Evolutionary conservation across 2,329 filamentous ascomycete genomes (phyloP), one percentile per base, ranked within the genome.

Genomic region (Botrytis elliptica): DNA sequence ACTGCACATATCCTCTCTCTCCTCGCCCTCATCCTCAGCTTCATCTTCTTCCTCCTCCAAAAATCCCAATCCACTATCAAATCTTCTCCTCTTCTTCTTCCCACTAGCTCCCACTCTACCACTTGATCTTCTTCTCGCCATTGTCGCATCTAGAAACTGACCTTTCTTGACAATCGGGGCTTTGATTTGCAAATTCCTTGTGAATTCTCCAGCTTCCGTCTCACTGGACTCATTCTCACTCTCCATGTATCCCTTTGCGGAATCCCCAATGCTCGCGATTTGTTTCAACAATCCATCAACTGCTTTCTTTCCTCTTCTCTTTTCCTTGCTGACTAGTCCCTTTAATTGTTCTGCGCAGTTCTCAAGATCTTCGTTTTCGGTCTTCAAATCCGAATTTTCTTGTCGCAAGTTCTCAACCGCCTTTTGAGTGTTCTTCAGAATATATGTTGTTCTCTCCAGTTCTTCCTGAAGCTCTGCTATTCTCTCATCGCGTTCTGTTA

Each of bases 21-120:
- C 65, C 65, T 36, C 22, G 38, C n/a, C 52, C 3, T 57, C 25
- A 60, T 44, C 40, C 55, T 29, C 60, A 33, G n/a, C 46, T 29
- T 36, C 44, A 12, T 78, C 77, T 55, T 85, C 85, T 52, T 88
- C 87, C 77, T 88, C 86, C 79, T 88, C 86, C 79, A 89, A 76
- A 38, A 90, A 82, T 0, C 87, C 87, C 68, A 90, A 77, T 0
- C 88, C 88, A 71, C 86, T 88, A 79, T 90, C 88, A 75, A 85
- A 84, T 73, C 84, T 83, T 74, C 86, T 84, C 74, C 83, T 82
- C 81, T 85, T 73, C 42, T 63, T 74, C 7, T 69, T 64, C 46
- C 40, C 79, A 82, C 79, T 80, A 65, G 81, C 81, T 3, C 78
- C 79, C 22, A 52, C 79, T 82, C 80, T 79, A 65, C 81, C 81